phyloP scores from a whole-genome alignment of 2,329 filamentous ascomycete species.

The Gaeumannomyces sp. region DNA sequence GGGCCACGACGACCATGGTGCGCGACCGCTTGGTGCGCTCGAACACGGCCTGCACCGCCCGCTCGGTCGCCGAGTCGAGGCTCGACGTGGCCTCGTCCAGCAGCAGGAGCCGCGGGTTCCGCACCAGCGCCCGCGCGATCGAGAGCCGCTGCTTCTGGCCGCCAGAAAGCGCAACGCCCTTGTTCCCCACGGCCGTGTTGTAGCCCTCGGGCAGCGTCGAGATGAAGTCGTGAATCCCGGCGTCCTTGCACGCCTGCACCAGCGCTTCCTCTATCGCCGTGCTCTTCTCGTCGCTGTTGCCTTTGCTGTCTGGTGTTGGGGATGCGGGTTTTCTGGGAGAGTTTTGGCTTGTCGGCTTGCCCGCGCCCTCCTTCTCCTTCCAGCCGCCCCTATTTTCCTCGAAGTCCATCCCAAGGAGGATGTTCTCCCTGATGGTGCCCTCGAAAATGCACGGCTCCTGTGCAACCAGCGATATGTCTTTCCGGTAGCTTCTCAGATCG shows the following conservation, averaged over 20 bases:
- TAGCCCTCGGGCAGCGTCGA: constrained; percentile 21
- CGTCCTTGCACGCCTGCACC: constrained; percentile 22
- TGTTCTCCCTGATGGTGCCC: constrained; percentile 33
- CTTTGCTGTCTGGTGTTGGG: too few relatives aligned
- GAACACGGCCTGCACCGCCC: constrained; percentile 16
- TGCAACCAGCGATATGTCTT: constrained; percentile 51
- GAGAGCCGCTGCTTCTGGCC: constrained; percentile 17
- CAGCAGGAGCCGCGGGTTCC: constrained; percentile 14
- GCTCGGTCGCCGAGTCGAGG: constrained; percentile 17
- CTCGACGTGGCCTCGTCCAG: constrained; percentile 16
- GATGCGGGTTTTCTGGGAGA: too few relatives aligned
- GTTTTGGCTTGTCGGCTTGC: neutral
- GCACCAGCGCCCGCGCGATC: constrained; percentile 15
- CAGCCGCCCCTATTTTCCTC: constrained; percentile 14
- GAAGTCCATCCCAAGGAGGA: constrained; percentile 23
- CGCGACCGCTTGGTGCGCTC: constrained; percentile 34
- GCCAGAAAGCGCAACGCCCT: constrained; percentile 15
- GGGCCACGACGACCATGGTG: constrained; percentile 63
- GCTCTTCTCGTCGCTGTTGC: neutral
- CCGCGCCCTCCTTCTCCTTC: constrained; percentile 10
- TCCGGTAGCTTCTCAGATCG: constrained; percentile 42
- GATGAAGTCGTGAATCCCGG: constrained; percentile 25
- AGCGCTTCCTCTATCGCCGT: constrained; percentile 11
- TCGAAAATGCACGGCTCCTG: constrained; percentile 54
- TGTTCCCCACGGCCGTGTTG: constrained; percentile 14